Evolutionary conservation across 176 grass and related monocot genomes (phyloP), one percentile per base, ranked within the genome.

Genomic region (Poa pratensis): DNA sequence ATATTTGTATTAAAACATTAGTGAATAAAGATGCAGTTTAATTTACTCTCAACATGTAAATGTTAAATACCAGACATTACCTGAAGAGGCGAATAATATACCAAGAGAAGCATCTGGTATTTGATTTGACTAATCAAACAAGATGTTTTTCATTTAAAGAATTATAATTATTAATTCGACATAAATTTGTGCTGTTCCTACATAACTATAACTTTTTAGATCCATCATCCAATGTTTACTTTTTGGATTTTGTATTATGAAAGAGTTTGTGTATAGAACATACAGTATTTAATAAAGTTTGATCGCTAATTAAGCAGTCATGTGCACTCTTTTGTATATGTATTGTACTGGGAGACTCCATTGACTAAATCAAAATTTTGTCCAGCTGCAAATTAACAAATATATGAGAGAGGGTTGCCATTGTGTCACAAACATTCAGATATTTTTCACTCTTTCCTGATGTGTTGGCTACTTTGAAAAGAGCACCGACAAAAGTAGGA

Each of bases 201-300:
- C 17, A 26, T 19, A 22, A 66, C 22, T 54, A 82, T 8, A 45
- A 65, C 45, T 74, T 55, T 3, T 54, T 9, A 76, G 50, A 76
- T 58, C 61, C 18, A 69, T 66, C 45, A 15, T 53, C 35, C 14
- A 82, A 6, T 5, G 40, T 73, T 32, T 45, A 10, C 14, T 0
- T 34, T 0, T 34, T 63, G 13, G 13, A 26, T 66, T 83, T 61
- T 78, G 1, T 27, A 68, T 51, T 52, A 32, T 23, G 42, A 11
- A 50, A 14, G 48, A 80, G 1, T 54, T 18, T 2, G 20, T 43
- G 22, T 17, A 60, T 42, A 48, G 20, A 48, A 18, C 23, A 48
- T 80, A n/a, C n/a, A n/a, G n/a, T n/a, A 48, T 68, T 87, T 61
- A 78, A 1, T 23, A 13, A 87, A 14, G 8, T 26, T 52, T 74